Evolutionary conservation across 345 rosid genomes (phyloP).

Genomic region (Mercurialis annua): DNA sequence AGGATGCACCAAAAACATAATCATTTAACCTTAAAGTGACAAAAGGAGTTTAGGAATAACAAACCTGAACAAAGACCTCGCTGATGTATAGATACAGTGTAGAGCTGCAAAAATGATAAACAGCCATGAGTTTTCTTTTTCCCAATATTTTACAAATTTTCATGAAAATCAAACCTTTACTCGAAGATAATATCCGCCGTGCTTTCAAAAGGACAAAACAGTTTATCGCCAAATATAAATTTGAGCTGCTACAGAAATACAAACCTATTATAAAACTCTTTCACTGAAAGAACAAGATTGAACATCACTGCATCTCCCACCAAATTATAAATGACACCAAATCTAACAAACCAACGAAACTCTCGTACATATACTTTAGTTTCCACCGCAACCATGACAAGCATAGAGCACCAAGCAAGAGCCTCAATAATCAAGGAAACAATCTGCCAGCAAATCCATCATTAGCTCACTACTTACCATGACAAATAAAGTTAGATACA

Average conservation of each 20-base stretch:
- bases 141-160: background rate
- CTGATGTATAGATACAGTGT: constrained; percentile 68
- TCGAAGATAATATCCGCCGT: background rate
- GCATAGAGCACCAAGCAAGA: constrained; percentile 74
- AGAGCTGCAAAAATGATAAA: constrained; percentile 51
- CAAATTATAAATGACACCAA: constrained; percentile 70
- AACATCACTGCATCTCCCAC: constrained; percentile 82
- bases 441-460: constrained; percentile 42
- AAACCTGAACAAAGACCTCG: constrained; percentile 85
- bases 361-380: constrained; percentile 75
- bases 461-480: constrained; percentile 3
- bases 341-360: constrained; percentile 90
- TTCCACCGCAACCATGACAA: constrained; percentile 72
- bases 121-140: constrained; percentile 29
- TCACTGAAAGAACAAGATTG: constrained; percentile 69
- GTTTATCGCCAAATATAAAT: background rate
- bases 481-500: background rate
- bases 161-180: background rate
- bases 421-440: constrained; percentile 69
- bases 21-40: background rate
- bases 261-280: constrained; percentile 68
- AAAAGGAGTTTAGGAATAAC: constrained; percentile 20
- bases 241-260: constrained; percentile 11
- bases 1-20: background rate
- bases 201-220: constrained; percentile 9